Percentiles rank a stretch among this genome's conserved stretches.
Evolutionary conservation across 31 red algal genomes (phyloP).

Genomic region (Endocladia muricata): DNA sequence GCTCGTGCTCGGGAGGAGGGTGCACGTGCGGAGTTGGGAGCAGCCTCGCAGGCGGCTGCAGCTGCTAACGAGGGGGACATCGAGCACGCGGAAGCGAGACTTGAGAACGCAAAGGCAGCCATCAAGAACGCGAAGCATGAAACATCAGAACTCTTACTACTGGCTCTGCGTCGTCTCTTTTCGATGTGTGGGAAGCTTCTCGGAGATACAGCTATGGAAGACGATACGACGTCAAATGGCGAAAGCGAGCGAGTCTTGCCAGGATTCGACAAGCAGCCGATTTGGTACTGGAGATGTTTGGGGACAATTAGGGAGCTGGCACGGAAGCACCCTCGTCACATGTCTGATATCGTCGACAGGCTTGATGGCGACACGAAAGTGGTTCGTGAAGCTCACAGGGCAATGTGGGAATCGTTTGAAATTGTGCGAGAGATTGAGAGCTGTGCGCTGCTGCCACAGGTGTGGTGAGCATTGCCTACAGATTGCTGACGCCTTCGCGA

Average conservation of each 20-base stretch:
- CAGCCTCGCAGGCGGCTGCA: conserved; percentile 44
- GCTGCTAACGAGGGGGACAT: conserved; percentile 60
- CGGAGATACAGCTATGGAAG: conserved; percentile 5
- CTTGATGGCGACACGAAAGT: conserved; percentile 44
- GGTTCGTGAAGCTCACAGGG: conserved; percentile 28
- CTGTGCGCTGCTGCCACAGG: conserved; percentile 34
- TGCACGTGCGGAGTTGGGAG: conserved; percentile 33
- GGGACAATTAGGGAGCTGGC: conserved; percentile 62
- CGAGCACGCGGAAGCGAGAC: conserved; percentile 31
- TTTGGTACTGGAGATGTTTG: conserved; percentile 59
- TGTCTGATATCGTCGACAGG: conserved; percentile 36
- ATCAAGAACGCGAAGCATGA: conserved; percentile 36
- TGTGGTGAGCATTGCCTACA: conserved; percentile 12
- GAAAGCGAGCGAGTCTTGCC: conserved; percentile 30
- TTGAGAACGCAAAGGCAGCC: conserved; percentile 36
- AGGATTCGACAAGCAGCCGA: conserved; percentile 30
- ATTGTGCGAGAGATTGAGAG: conserved; percentile 51
- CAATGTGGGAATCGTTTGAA: conserved; percentile 51
- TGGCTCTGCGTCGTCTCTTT: conserved; percentile 38
- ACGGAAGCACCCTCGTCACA: conserved; percentile 49
- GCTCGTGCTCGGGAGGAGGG: conserved; percentile 42
- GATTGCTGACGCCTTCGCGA: neutral
- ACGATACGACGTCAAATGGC: neutral
- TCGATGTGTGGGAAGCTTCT: conserved; percentile 20
- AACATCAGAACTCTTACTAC: conserved; percentile 32